phyloP scores from a whole-genome alignment of 495 filamentous ascomycete genomes.

The Penicillium samsonianum region DNA sequence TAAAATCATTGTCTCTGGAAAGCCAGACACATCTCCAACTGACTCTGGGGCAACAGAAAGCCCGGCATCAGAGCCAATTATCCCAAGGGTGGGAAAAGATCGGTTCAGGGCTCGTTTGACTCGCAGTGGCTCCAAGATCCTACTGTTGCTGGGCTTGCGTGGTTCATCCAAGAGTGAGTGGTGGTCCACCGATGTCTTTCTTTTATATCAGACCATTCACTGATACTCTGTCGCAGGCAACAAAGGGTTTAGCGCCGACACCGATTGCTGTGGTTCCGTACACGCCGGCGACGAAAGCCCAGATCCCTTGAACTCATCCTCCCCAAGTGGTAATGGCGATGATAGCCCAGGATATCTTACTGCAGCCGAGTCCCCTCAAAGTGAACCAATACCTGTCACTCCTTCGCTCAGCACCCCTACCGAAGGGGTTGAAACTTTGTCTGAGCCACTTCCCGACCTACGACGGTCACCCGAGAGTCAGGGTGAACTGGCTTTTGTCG shows the following conservation, averaged over 20 bases:
- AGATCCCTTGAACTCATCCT: not conserved
- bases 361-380: slow-evolving; percentile 6
- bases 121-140: slow-evolving; percentile 28
- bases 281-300: slow-evolving; percentile 2
- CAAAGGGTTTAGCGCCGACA: slow-evolving; percentile 19
- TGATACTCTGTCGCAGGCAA: slow-evolving; percentile 13
- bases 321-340: not conserved
- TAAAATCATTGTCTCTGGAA: slow-evolving; percentile 19
- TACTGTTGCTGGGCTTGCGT: slow-evolving; percentile 27
- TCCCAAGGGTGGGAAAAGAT: slow-evolving; percentile 7
- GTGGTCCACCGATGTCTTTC: not conserved
- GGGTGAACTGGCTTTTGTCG: not conserved
- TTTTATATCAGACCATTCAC: not conserved
- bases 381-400: slow-evolving; percentile 11
- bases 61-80: slow-evolving; percentile 23
- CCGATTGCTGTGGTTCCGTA: slow-evolving; percentile 12
- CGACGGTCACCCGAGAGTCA: not conserved
- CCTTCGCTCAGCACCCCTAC: not conserved
- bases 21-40: slow-evolving; percentile 17
- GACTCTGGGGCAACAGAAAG: slow-evolving; percentile 33
- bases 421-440: not conserved
- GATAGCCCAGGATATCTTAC: slow-evolving; percentile 4
- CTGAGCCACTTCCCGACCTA: slow-evolving; percentile 5
- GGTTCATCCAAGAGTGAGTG: slow-evolving; percentile 24
- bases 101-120: slow-evolving; percentile 23